Evolutionary conservation across 2,329 filamentous ascomycete genomes (phyloP), one percentile per base, ranked within the genome.

Genomic region (Periconia digitata): DNA sequence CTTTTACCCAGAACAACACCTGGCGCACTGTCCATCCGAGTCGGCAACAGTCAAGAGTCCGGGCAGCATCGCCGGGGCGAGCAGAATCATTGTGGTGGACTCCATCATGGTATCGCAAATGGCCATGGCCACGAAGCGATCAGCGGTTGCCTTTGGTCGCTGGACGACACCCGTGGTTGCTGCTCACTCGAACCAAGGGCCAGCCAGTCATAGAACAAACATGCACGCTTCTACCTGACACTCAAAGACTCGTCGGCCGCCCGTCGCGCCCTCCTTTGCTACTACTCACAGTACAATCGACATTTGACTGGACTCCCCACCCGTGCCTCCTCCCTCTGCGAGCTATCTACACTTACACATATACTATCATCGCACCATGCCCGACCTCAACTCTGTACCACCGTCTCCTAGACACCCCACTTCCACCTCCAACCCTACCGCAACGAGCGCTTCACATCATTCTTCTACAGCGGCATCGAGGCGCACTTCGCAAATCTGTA

Each of bases 391-490:
- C 35, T 52, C 50, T 22, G 43, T 52, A 13, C 46, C 46, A 18
- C 16, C 24, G 2, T 46, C 46, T n/a, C 43, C 50, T 37, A 46
- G 46, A 36, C 38, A 47, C 29, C 46, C 43, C 55, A 36, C 44
- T 8, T 20, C 38, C 58, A 8, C 47, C 34, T 42, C 42, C 8
- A 21, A 38, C 20, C 17, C 13, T 20, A 66, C 67, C 43, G 66
- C 69, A 41, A 67, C 62, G 46, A 64, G 60, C 27, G 62, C 56
- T 61, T 62, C 50, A 57, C 62, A 50, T 46, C 63, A 60, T 39
- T 60, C 71, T 15, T 72, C 74, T n/a, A 64, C 70, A 3, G 51
- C 73, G 24, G 60, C 64, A 24, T 76, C 77, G 40, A 73, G 77
- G 55, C 74, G 75, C 21, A 69, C 56, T 20, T 59, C 56, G 18